Evolutionary conservation across 148 eudicot species (phyloP).

Genomic region (Tetragonia tetragonoides): DNA sequence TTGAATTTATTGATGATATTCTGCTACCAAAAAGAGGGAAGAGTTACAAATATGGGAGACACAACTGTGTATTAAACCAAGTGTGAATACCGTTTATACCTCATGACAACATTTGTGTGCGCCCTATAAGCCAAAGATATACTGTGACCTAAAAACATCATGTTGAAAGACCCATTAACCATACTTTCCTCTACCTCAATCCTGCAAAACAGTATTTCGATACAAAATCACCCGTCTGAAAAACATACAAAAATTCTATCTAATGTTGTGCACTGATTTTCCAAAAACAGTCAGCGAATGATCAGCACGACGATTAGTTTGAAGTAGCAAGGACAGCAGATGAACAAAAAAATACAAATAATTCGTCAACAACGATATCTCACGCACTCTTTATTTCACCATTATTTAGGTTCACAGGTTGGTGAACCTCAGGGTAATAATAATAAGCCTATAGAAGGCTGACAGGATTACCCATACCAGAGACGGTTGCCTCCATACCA

Average conservation of each 20-base stretch:
- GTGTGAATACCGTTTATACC: conserved; percentile 39
- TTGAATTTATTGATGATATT: conserved; percentile 67
- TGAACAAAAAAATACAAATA: not conserved
- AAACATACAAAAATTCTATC: not conserved
- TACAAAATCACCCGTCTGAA: not conserved
- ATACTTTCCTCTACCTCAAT: conserved; percentile 81
- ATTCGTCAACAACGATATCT: not conserved
- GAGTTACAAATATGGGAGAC: not conserved
- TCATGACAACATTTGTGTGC: conserved; percentile 79
- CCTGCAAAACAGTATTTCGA: conserved; percentile 49
- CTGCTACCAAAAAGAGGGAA: conserved; percentile 36
- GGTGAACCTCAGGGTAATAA: too few relatives aligned
- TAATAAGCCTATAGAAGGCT: too few relatives aligned
- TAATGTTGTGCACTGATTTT: not conserved
- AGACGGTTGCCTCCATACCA: too few relatives aligned
- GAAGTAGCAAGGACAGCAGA: not conserved
- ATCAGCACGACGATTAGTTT: not conserved
- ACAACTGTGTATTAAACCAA: not conserved
- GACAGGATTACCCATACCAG: too few relatives aligned
- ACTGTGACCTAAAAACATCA: conserved; percentile 86
- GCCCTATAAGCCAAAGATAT: conserved; percentile 76
- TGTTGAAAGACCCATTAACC: conserved; percentile 92
- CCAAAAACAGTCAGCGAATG: not conserved
- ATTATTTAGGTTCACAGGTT: too few relatives aligned
- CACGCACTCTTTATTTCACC: not conserved